Evolutionary conservation across 176 grass and related monocot genomes (phyloP), one percentile per base, ranked within the genome.

Genomic region (Bolboschoenus planiculmis): DNA sequence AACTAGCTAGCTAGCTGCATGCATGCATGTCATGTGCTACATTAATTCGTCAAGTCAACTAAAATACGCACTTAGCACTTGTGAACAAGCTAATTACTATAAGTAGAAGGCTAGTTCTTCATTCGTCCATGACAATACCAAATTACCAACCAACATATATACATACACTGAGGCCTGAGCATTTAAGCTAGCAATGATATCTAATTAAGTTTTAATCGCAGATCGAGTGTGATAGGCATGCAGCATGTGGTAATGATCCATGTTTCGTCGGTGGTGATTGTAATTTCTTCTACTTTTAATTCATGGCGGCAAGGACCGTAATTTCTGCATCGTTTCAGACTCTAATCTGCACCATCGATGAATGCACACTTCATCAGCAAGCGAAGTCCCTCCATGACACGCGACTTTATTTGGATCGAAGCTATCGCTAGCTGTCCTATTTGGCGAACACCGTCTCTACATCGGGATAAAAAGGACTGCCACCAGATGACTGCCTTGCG

Each of bases 401-500:
- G 71, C 5, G 71, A 76, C 16, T 76, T 48, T 23, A 76, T 37
- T 76, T 76, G 71, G 71, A 76, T 64, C 27, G 54, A 82, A 35
- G 53, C 79, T 1, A 82, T 82, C 14, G 79, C n/a, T n/a, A n/a
- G n/a, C 34, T 24, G 21, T 82, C 30, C 53, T 82, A n/a, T 82
- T 82, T 43, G 55, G 51, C 11, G 55, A 63, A 20, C 79, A 82
- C 79, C 79, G 58, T 37, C 55, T 82, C 29, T 82, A 82, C 26
- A 4, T 82, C 14, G 55, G 79, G 4, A 54, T 54, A 21, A 82
- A 40, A 43, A 82, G 63, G 79, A 43, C 58, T 15, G 34, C 55
- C 10, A 37, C 18, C 24, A 20, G 79, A 81, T 14, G 79, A 63
- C 53, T 63, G 79, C 54, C 33, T 81, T 13, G 79, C 79, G 5